These are phyloP conservation scores for Vaccinium corymbosum DNA, from an alignment of 148 eudicot species.

Conservation along the genomic window DNA sequence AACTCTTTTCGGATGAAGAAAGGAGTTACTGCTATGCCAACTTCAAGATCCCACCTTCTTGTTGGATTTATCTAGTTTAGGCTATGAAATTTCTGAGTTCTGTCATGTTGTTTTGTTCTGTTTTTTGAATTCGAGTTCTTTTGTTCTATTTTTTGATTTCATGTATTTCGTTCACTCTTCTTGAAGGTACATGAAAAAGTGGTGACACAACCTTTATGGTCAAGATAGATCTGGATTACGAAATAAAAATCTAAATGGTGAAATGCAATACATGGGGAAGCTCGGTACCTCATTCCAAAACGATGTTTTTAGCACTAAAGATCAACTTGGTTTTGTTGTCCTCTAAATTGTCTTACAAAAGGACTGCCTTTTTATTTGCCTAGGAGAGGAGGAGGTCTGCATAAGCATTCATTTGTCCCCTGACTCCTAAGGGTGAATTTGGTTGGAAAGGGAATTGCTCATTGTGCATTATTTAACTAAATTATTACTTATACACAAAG, in stretches of 20 bases:
- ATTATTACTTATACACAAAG: background rate
- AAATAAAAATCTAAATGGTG: background rate
- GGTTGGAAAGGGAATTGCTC: background rate
- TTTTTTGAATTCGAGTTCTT: background rate
- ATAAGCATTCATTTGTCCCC: background rate
- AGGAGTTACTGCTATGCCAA: background rate
- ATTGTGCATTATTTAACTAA: background rate
- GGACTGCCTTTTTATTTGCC: background rate
- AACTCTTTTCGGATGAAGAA: background rate
- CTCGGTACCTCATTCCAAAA: background rate
- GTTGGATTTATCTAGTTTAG: slow-evolving; percentile 6
- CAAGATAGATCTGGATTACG: background rate
- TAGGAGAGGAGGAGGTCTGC: background rate
- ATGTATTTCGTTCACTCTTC: background rate
- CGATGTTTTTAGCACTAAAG: background rate
- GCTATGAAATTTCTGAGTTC: background rate
- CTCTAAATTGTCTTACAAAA: background rate
- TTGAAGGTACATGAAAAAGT: background rate
- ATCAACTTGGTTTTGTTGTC: background rate
- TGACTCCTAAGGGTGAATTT: background rate
- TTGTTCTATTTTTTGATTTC: background rate
- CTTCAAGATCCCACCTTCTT: slow-evolving; percentile 9
- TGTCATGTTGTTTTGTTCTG: background rate
- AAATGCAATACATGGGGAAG: background rate
- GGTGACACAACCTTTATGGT: background rate